These are phyloP conservation scores for Chrysoporthe puriensis DNA, from an alignment of 2,329 filamentous ascomycete species.

Conservation along the genomic window DNA sequence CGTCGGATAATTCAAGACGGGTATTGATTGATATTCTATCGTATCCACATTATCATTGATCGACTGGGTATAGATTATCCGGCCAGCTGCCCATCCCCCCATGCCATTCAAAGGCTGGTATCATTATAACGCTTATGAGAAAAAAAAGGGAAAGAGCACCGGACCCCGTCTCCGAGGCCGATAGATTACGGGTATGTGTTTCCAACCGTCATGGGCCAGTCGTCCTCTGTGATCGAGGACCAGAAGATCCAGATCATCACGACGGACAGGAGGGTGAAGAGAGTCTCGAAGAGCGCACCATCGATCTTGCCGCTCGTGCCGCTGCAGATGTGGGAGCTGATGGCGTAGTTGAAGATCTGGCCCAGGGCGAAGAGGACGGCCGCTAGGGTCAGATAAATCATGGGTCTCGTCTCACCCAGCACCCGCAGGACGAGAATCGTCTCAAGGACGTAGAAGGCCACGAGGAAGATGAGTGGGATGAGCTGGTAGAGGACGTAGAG, in stretches of 20 bases:
- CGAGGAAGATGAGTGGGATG: slow-evolving; percentile 84
- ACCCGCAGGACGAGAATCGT: slow-evolving; percentile 81
- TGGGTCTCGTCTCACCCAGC: slow-evolving; percentile 86
- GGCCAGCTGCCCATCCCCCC: slow-evolving; percentile 17
- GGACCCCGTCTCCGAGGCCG: slow-evolving; percentile 11
- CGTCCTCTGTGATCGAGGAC: slow-evolving; percentile 98
- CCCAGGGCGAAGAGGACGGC: slow-evolving; percentile 85
- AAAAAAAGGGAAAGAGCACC: slow-evolving; percentile 5
- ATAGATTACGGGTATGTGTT: slow-evolving; percentile 34
- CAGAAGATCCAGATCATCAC: slow-evolving; percentile 91
- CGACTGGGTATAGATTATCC: slow-evolving; percentile 19
- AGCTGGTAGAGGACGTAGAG: slow-evolving; percentile 96
- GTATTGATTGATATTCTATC: slow-evolving; percentile 21
- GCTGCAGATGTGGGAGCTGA: slow-evolving; percentile 88
- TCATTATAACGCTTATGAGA: slow-evolving; percentile 22
- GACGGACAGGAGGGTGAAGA: slow-evolving; percentile 88
- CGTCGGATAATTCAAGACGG: not conserved
- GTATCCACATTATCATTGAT: slow-evolving; percentile 21
- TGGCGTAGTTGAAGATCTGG: slow-evolving; percentile 94
- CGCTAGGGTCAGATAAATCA: slow-evolving; percentile 81
- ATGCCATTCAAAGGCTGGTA: slow-evolving; percentile 17
- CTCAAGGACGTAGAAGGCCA: slow-evolving; percentile 84
- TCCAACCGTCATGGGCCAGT: slow-evolving; percentile 74
- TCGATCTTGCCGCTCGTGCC: slow-evolving; percentile 86
- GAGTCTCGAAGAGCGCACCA: slow-evolving; percentile 86